These are phyloP conservation scores for Teratosphaeria pseudoeucalypti DNA, from an alignment of 2,329 filamentous ascomycete species.

Conservation along the genomic window DNA sequence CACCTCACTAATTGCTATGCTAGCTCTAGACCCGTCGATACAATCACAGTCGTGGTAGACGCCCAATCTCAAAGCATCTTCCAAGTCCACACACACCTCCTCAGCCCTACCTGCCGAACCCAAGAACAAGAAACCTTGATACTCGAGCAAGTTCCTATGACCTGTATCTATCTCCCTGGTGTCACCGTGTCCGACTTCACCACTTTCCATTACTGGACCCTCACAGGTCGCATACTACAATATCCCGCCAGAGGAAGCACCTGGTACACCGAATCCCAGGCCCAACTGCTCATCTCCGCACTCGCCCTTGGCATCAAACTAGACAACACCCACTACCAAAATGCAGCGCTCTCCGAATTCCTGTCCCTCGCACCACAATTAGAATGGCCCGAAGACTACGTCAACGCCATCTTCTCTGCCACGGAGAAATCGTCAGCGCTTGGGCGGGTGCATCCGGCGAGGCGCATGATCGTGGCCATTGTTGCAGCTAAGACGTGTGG, in stretches of 20 bases:
- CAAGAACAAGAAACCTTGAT: not conserved
- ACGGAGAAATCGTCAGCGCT: not conserved
- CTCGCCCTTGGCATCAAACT: constrained; percentile 2
- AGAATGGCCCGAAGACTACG: constrained; percentile 6
- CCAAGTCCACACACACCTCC: constrained; percentile 1
- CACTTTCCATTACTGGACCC: constrained; percentile 6
- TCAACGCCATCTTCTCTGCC: constrained; percentile 5
- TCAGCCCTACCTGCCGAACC: not conserved
- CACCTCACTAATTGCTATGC: not conserved
- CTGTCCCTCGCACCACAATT: not conserved
- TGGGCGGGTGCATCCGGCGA: constrained; percentile 1
- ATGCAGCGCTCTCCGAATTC: constrained; percentile 1
- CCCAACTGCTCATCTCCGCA: constrained; percentile 4
- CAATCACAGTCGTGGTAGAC: constrained; percentile 4
- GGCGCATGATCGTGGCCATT: constrained; percentile 4
- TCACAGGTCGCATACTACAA: constrained; percentile 8
- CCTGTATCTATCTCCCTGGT: constrained; percentile 3
- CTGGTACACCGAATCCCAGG: constrained; percentile 2
- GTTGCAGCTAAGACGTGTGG: constrained; percentile 6
- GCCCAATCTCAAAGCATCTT: constrained; percentile 3
- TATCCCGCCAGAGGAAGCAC: not conserved
- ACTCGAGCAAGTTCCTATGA: not conserved
- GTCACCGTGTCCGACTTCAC: constrained; percentile 2
- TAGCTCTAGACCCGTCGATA: not conserved
- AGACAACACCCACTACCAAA: not conserved